phyloP scores from a whole-genome alignment of 129 eudicot genomes.

The Saussurea involucrata region DNA sequence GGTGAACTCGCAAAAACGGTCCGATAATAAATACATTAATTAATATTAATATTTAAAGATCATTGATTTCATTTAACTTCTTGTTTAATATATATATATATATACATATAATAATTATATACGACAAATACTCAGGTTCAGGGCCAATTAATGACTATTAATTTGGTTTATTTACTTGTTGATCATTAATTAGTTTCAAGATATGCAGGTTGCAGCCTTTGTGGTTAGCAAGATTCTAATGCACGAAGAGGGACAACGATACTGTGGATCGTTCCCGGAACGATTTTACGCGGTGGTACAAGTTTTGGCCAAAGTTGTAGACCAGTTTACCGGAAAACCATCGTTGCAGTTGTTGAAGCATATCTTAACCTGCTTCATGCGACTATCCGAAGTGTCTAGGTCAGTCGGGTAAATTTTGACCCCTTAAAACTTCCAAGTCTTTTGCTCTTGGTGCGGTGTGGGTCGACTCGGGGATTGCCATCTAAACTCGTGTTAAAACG shows the following conservation, averaged over 20 bases:
- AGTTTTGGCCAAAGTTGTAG: slow-evolving; percentile 17
- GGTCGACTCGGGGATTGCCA: not conserved
- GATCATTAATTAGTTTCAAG: not conserved
- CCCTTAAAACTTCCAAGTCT: not conserved
- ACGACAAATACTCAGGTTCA: not conserved
- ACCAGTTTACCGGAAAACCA: slow-evolving; percentile 21
- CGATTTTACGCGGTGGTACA: slow-evolving; percentile 22
- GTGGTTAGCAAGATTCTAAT: slow-evolving; percentile 29
- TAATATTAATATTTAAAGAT: too few species aligned
- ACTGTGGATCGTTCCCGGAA: slow-evolving; percentile 25
- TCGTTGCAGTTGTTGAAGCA: slow-evolving; percentile 30
- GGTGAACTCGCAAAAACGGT: slow-evolving; percentile 40
- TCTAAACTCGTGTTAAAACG: not conserved
- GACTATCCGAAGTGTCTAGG: slow-evolving; percentile 39
- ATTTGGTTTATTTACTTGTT: not conserved
- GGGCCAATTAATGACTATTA: not conserved
- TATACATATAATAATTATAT: not conserved
- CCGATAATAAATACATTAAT: too few species aligned
- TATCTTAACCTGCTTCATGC: slow-evolving; percentile 32
- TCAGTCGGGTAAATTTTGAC: slow-evolving; percentile 35
- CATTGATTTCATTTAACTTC: not conserved
- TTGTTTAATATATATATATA: too few species aligned
- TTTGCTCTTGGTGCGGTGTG: not conserved
- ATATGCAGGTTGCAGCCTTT: slow-evolving; percentile 36
- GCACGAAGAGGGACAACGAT: slow-evolving; percentile 30